Conservation (phyloP, 768 basidiomycete genomes). For the Leccinum boreale region DNA sequence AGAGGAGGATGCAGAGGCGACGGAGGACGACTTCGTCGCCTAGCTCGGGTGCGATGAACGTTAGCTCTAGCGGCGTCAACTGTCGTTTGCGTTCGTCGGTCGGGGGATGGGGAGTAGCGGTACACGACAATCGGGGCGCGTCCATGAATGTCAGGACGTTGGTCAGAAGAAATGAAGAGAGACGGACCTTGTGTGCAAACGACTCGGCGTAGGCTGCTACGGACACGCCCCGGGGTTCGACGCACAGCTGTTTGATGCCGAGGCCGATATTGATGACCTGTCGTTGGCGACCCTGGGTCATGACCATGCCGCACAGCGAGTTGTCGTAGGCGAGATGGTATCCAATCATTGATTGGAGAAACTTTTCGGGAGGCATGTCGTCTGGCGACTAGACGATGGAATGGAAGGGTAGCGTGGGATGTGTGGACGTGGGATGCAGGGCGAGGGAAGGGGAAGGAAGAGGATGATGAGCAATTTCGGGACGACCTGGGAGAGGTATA, state of each 20-base stretch:
- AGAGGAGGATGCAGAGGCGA: conserved; percentile 71
- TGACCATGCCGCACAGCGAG: conserved; percentile 78
- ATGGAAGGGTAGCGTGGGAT: background rate
- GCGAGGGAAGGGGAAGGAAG: background rate
- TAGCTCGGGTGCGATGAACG: conserved; percentile 48
- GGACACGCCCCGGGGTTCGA: conserved; percentile 57
- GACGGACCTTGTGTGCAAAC: conserved; percentile 66
- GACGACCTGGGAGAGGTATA: background rate
- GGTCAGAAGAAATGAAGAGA: background rate
- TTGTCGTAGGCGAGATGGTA: conserved; percentile 70
- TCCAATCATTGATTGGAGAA: conserved; percentile 72
- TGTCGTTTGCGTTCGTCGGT: conserved; percentile 10
- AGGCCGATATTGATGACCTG: conserved; percentile 81
- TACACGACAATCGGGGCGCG: background rate
- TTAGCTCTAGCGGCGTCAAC: conserved; percentile 51
- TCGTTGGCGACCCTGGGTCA: conserved; percentile 73
- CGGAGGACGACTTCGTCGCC: conserved; percentile 67
- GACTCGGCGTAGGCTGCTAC: conserved; percentile 70
- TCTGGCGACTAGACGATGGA: conserved; percentile 43
- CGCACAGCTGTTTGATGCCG: conserved; percentile 66
- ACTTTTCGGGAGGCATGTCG: conserved; percentile 60
- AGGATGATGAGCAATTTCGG: conserved; percentile 1
- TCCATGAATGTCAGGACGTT: background rate
- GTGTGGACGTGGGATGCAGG: background rate
- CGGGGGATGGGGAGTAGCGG: too few species aligned